Base-by-base conservation (phyloP, 805 yeast genomes). In the Nakazawaea wyomingensis region DNA sequence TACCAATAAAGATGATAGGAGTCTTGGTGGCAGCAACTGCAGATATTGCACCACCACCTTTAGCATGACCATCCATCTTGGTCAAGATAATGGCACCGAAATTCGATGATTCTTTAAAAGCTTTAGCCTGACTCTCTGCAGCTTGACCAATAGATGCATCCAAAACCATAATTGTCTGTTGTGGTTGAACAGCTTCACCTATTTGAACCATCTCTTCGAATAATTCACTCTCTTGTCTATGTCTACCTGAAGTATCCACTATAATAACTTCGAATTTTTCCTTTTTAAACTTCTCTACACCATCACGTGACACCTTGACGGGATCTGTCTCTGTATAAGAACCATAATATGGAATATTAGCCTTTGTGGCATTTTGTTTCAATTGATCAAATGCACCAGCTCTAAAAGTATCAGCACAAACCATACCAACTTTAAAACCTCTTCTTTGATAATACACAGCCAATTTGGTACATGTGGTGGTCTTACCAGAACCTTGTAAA, bases 361-460 rank as follows among this genome's bases (percentile, higher is more conserved):
- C 95, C 68, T 88, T 87, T 43, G 91, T 88, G 19, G 99, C 98
- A 64, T 91, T 91, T 65, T 91, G 99, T 62, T 93, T 91, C 65
- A 91, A 76, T 71, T 91, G 99, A 66, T 91, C 99, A 69, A 91
- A 91, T 2, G 99, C 99, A 74, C 99, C 99, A 29, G 99, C 99
- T 74, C 99, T 82, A 73, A 91, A 93, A 24, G 99, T 93, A 70
- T 93, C 99, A 2, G 99, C 99, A 77, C 99, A 93, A 20, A 93
- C 98, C 59, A 93, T 71, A 41, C 98, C 98, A 37, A 88, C 96
- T 60, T 89, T 90, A 65, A 82, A 88, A 2, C 97, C 97, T 57
- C 97, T 73, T 57, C 90, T 78, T 57, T 89, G 91, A 61, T 93
- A 93, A 60, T 86, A 90, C 2, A 88, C 95, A 0, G 99, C 99